These are phyloP conservation scores for Ceratocystis cacaofunesta DNA, from an alignment of 2,329 filamentous ascomycete genomes.

Conservation along the genomic window DNA sequence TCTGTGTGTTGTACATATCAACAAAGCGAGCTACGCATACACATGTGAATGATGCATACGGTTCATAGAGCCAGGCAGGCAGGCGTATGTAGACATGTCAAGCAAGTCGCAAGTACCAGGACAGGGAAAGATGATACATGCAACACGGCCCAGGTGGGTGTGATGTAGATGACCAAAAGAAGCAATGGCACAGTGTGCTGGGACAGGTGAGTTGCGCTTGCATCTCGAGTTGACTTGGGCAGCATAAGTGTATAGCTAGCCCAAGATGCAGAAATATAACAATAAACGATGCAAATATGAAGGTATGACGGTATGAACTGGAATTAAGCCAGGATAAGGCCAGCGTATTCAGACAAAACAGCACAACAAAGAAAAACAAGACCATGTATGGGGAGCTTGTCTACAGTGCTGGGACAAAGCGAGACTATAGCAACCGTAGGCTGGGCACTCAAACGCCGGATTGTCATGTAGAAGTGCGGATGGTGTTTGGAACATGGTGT, in stretches of 20 bases:
- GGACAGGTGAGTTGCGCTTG: not conserved
- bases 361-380: not conserved
- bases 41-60: not conserved
- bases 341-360: not conserved
- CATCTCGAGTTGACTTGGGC: not conserved
- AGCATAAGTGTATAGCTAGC: not conserved
- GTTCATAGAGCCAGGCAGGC: too few relatives aligned
- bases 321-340: not conserved
- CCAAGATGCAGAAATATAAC: not conserved
- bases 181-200: not conserved
- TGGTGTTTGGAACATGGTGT: not conserved
- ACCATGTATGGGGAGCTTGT: not conserved
- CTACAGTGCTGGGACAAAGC: too few relatives aligned
- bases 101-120: not conserved
- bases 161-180: not conserved
- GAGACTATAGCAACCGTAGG: not conserved
- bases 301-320: not conserved
- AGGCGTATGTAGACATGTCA: not conserved
- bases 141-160: not conserved
- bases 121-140: not conserved
- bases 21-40: not conserved
- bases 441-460: not conserved
- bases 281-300: not conserved
- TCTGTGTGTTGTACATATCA: conserved; percentile 4
- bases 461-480: not conserved